These are phyloP conservation scores for Porodaedalea pini DNA, from an alignment of 1,284 basidiomycete genomes.

Conservation along the genomic window DNA sequence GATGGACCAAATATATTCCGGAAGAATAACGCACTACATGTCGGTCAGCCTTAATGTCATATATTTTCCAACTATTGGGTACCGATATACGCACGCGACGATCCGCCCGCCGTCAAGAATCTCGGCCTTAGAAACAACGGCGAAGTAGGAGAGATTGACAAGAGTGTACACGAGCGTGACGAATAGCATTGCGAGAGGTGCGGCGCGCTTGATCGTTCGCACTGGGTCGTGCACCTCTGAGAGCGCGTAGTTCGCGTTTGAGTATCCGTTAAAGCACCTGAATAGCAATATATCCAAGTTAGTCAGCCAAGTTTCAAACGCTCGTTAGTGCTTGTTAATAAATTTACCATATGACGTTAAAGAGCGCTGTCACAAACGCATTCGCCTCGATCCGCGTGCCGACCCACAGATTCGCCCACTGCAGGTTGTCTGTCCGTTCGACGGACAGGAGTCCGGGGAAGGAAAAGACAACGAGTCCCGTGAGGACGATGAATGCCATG, in stretches of 20 bases:
- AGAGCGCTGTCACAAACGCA: constrained; percentile 58
- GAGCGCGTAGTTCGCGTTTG: constrained; percentile 67
- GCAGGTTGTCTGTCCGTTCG: constrained; percentile 47
- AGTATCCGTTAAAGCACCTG: constrained; percentile 69
- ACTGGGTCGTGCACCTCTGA: constrained; percentile 66
- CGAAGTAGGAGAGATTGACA: constrained; percentile 67
- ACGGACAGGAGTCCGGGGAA: constrained; percentile 44
- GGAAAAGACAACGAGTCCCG: constrained; percentile 53
- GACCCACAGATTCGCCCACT: constrained; percentile 53
- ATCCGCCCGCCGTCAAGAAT: constrained; percentile 59
- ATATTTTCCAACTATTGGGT: neutral
- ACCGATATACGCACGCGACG: constrained; percentile 47
- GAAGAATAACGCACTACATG: constrained; percentile 59
- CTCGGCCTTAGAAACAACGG: constrained; percentile 61
- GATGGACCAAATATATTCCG: constrained; percentile 59
- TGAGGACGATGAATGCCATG: constrained; percentile 52
- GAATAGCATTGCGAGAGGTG: constrained; percentile 55
- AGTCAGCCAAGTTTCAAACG: neutral
- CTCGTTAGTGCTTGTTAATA: neutral
- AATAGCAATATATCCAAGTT: neutral
- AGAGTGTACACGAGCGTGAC: constrained; percentile 55
- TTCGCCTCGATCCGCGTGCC: constrained; percentile 47
- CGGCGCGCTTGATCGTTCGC: constrained; percentile 61
- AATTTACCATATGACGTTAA: constrained; percentile 60
- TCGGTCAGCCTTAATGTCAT: neutral